Evolutionary conservation across 2,329 filamentous ascomycete genomes (phyloP), one percentile per base, ranked within the genome.

Genomic region (Alternaria sp.): DNA sequence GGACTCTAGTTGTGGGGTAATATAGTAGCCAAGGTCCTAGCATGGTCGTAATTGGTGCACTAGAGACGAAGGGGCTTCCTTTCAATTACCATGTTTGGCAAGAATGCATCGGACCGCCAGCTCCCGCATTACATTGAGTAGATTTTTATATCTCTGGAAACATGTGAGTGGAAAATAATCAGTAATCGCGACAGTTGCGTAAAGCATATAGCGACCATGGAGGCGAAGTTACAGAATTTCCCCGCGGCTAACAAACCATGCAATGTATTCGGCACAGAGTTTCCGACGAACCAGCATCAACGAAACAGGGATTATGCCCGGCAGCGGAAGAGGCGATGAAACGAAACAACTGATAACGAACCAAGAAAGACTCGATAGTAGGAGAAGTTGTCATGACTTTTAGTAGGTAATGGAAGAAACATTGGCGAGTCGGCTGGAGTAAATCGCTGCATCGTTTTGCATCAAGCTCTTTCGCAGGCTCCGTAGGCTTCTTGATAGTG

Each of bases 1-100:
- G 46, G 44, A n/a, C 50, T 52, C 62, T 65, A 62, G 54, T 45
- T 55, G 61, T 54, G 57, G 63, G 56, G 61, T 54, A 57, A 32
- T 58, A 68, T 62, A 61, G 23, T 54, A 57, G 61, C 55, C 61
- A 52, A 61, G 59, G 25, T 57, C 46, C n/a, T 57, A 49, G 30
- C 19, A 57, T 51, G 13, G 6, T 43, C 21, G 49, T 40, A 21
- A 59, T 54, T 61, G 61, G 61, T 54, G 54, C 58, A 59, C 49
- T 47, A 32, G 26, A 21, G 30, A 30, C 44, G 43, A 54, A 25
- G 23, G 51, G 51, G 28, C 49, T 36, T 23, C 36, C 28, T 52
- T 59, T 19, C 21, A 54, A 57, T 47, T 60, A 43, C 57, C 57
- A 25, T 44, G 4, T 60, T 23, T 30, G 28, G 51, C 30, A 21